These are phyloP conservation scores for Russula brevipes DNA, from an alignment of 768 basidiomycete genomes.

Conservation along the genomic window DNA sequence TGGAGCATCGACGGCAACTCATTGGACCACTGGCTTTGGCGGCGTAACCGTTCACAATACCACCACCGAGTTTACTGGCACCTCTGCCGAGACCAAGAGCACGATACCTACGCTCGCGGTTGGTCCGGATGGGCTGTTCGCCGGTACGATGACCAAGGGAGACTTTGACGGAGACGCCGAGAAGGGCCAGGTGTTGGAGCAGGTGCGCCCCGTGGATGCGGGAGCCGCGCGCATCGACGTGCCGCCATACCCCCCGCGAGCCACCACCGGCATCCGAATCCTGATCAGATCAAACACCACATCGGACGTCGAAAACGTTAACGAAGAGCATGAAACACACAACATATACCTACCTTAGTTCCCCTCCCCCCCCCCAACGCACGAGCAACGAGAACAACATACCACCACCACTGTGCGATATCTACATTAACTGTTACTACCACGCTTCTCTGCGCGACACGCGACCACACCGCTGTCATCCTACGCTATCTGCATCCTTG, in stretches of 20 bases:
- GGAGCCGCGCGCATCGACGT: constrained; percentile 17
- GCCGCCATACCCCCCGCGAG: background rate
- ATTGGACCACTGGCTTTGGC: background rate
- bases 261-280: background rate
- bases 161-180: background rate
- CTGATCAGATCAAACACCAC: background rate
- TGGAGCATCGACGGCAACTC: background rate
- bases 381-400: background rate
- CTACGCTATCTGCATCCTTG: too few species aligned
- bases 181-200: background rate
- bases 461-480: too few species aligned
- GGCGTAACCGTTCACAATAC: too few species aligned
- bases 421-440: too few species aligned
- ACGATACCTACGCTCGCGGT: background rate
- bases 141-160: background rate
- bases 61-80: background rate
- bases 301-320: background rate
- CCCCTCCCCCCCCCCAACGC: background rate
- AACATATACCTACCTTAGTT: background rate
- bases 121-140: background rate
- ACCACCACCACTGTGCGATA: background rate
- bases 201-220: background rate
- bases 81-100: background rate
- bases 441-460: too few species aligned
- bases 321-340: background rate